Base-by-base conservation (phyloP, 768 basidiomycete genomes). In the Podaxis mareebaensis region DNA sequence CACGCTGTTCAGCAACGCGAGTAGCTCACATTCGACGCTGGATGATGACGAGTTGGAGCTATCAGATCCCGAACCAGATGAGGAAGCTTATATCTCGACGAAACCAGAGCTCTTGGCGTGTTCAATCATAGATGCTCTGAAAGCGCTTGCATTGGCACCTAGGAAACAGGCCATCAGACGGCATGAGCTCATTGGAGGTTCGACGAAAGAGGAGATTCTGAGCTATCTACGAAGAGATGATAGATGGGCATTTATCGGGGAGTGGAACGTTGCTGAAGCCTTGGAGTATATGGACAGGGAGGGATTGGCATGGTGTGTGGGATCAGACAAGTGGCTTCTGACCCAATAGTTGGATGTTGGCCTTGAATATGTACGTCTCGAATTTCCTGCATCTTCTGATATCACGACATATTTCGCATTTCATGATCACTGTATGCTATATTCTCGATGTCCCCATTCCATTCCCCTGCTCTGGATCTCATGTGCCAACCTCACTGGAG, bases 31-130 rank as follows among this genome's bases (percentile, higher is more conserved):
- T n/a, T 66, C 66, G 10, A 63, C 58, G 13, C 28, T 20, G 4
- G 77, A 75, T 38, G 75, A 77, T 11, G 80, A 83, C 17, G 79
- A 78, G 44, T 76, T 74, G 2, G 78, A 77, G 11, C 71, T 90
- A 55, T 89, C 90, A n/a, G 90, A 91, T 57, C 86, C 90, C 0
- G 73, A 74, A 11, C 61, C 73, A 0, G 74, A 81, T 48, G 92
- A 93, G 67, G 89, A 91, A 67, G 81, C 85, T 0, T 93, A 91
- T 64, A 70, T 90, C 20, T 78, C 89, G 2, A 77, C 92, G 22
- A 86, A 85, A 17, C 73, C 86, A 0, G 70, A 67, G 4, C 80
- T 84, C 39, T 72, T 93, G 26, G 80, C 81, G 0, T 68, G 66
- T 12, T 71, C 82, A 0, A 79, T 91, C 48, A 63, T 66, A 36